Evolutionary conservation across 2,329 filamentous ascomycete species (phyloP).

Genomic region (Penicillium brevicompactum): DNA sequence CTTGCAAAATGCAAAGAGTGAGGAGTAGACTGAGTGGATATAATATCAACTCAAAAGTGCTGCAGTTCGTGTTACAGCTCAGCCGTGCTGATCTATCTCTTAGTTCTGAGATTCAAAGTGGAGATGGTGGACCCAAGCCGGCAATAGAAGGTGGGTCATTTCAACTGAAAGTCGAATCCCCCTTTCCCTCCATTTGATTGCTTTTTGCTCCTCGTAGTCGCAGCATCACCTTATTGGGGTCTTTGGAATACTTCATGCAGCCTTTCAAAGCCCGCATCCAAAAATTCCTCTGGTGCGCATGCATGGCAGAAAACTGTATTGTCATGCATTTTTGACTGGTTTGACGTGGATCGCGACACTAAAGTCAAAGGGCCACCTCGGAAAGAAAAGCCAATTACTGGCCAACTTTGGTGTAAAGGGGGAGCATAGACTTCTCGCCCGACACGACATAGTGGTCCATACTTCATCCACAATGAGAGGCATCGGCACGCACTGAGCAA

Average conservation of each 20-base stretch:
- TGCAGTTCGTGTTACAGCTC: background rate
- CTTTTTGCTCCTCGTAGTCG: background rate
- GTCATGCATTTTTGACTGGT: background rate
- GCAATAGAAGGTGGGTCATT: background rate
- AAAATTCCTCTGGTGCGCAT: no score
- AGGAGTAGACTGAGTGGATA: background rate
- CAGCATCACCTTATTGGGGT: background rate
- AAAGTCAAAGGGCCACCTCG: background rate
- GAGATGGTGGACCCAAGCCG: background rate
- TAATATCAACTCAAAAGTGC: background rate
- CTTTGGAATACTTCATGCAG: background rate
- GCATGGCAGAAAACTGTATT: no score
- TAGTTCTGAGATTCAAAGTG: background rate
- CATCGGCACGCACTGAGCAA: background rate
- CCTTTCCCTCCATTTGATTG: background rate
- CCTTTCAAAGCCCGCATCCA: no score
- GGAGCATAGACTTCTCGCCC: background rate
- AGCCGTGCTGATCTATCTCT: background rate
- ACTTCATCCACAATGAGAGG: background rate
- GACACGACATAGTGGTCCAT: background rate
- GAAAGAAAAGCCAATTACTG: background rate
- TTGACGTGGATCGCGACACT: background rate
- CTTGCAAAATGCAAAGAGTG: background rate
- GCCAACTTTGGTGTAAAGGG: background rate
- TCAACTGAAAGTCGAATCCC: background rate